Evolutionary conservation across 2,329 filamentous ascomycete genomes (phyloP), one percentile per base, ranked within the genome.

Genomic region (Rhynchosporium graminicola): DNA sequence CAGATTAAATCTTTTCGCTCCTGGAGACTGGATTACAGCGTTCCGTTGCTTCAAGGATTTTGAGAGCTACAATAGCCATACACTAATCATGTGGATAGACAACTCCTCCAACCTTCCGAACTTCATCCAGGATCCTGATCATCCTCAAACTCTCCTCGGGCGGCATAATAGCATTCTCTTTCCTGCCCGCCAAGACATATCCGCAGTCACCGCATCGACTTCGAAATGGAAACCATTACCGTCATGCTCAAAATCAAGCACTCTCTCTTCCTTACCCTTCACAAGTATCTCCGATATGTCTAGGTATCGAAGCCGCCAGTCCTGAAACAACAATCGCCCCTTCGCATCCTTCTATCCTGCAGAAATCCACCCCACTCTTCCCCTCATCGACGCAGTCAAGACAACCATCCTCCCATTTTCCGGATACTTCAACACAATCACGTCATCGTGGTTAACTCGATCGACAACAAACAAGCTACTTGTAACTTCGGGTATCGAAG

Each of bases 311-410:
- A n/a, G 59, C 87, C 0, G 83, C 79, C 3, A 80, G 80, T 10
- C 80, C 81, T 66, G 78, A 81, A 58, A 88, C 80, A 66, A 86
- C 83, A 54, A 88, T 82, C 72, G 88, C 85, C 48, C 86, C 86
- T 64, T 83, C 80, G 12, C 36, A 12, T 10, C 60, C 60, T 20
- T 63, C 60, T 28, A 63, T 54, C 13, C 36, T 15, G 13, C 33
- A 46, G 40, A 63, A 58, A 5, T 58, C 42, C 26, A 55, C 48
- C 33, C 26, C 33, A 26, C 29, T 46, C 33, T 57, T 54, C 38
- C 40, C 31, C 38, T 43, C 40, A 54, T 51, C 15, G 46, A 45
- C 31, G 38, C 47, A 36, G 48, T 60, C 47, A 60, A n/a, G 33
- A 60, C 20, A 10, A 33, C 58, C 50, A 54, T 31, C 31, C 48